Conservation (phyloP, 352 stramenopile species). For the Phytophthora fragariae region DNA sequence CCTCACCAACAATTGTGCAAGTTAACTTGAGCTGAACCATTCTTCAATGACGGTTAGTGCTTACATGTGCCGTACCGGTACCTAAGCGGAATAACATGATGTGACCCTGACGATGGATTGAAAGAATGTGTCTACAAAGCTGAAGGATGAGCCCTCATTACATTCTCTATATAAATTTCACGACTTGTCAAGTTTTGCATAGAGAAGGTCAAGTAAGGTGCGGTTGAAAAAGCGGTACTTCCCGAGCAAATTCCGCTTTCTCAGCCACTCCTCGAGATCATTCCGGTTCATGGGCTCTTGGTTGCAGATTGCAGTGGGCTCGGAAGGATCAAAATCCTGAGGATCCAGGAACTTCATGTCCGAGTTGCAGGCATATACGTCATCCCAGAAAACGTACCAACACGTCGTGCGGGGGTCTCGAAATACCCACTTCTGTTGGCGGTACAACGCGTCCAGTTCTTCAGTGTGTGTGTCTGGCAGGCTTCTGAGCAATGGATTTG, state of each 20-base stretch:
- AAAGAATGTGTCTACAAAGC: too few relatives aligned
- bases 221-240: not conserved
- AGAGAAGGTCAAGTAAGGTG: slow-evolving; percentile 2
- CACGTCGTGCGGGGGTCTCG: slow-evolving; percentile 29
- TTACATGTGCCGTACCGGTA: too few relatives aligned
- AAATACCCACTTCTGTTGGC: slow-evolving; percentile 26
- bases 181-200: not conserved
- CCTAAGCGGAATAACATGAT: too few relatives aligned
- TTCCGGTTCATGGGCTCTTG: slow-evolving; percentile 28
- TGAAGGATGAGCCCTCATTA: too few relatives aligned
- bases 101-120: too few relatives aligned
- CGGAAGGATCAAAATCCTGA: slow-evolving; percentile 24
- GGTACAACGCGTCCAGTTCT: slow-evolving; percentile 12
- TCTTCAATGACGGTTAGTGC: too few relatives aligned
- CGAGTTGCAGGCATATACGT: slow-evolving; percentile 41
- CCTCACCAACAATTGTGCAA: too few relatives aligned
- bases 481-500: not conserved
- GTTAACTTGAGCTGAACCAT: too few relatives aligned
- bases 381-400: slow-evolving; percentile 56
- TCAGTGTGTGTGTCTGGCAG: not conserved
- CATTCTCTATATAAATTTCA: not conserved
- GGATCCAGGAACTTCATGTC: slow-evolving; percentile 26
- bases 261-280: slow-evolving; percentile 31
- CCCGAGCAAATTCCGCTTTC: slow-evolving; percentile 9
- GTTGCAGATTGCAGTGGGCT: slow-evolving; percentile 38